Evolutionary conservation across 495 filamentous ascomycete genomes (phyloP).

Genomic region (Delitschia confertaspora): DNA sequence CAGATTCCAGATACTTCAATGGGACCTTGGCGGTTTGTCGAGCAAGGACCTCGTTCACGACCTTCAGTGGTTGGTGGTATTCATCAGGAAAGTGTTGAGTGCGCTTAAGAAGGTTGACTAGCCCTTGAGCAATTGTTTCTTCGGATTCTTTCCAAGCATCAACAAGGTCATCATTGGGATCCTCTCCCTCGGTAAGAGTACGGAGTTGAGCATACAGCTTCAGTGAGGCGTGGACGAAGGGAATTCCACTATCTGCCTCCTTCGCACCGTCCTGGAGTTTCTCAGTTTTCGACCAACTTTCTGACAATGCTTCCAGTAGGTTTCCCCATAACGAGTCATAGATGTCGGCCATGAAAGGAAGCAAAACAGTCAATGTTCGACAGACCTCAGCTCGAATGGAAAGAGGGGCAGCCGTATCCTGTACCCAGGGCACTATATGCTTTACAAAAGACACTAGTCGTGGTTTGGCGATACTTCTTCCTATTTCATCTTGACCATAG

Average conservation of each 20-base stretch:
- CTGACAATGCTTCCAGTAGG: slow-evolving; percentile 46
- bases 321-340: slow-evolving; percentile 83
- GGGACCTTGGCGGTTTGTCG: slow-evolving; percentile 55
- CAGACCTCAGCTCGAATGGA: slow-evolving; percentile 51
- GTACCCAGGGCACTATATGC: slow-evolving; percentile 61
- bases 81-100: slow-evolving; percentile 38
- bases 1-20: slow-evolving; percentile 43
- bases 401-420: slow-evolving; percentile 40
- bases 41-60: slow-evolving; percentile 60
- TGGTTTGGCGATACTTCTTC: slow-evolving; percentile 58
- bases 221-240: slow-evolving; percentile 59
- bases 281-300: slow-evolving; percentile 20
- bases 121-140: slow-evolving; percentile 40
- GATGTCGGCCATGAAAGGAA: slow-evolving; percentile 63
- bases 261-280: slow-evolving; percentile 8
- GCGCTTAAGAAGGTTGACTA: slow-evolving; percentile 53
- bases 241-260: slow-evolving; percentile 34
- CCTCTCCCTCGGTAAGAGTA: slow-evolving; percentile 40
- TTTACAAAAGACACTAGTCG: slow-evolving; percentile 75
- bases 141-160: slow-evolving; percentile 57
- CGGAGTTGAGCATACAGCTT: slow-evolving; percentile 57
- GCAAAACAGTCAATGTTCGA: slow-evolving; percentile 52
- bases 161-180: slow-evolving; percentile 75
- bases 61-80: slow-evolving; percentile 54
- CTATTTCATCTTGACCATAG: slow-evolving; percentile 42